phyloP scores from a whole-genome alignment of 441 rosid genomes.

The Populus hybrid region DNA sequence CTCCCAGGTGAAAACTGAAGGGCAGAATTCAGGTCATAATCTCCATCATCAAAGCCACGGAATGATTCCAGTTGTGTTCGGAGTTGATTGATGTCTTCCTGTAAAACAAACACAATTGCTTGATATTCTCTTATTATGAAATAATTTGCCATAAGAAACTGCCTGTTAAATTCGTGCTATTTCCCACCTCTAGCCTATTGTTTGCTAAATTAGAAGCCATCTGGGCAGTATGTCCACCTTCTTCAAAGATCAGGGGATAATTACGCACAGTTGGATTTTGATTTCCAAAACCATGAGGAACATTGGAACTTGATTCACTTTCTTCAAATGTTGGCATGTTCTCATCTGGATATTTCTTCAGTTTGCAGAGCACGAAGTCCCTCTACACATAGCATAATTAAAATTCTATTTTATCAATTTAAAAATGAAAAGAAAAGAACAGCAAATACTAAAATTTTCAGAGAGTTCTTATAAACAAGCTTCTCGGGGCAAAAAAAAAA shows the following conservation, averaged over 20 bases:
- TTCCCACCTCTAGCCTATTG: neutral
- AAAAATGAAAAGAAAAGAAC: too few relatives aligned
- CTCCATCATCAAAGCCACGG: neutral
- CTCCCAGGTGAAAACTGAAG: neutral
- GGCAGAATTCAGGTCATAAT: slow-evolving; percentile 16
- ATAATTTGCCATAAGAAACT: neutral
- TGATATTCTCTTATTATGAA: too few relatives aligned
- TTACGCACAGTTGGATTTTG: neutral
- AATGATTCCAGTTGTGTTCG: slow-evolving; percentile 11
- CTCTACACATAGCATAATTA: slow-evolving; percentile 10
- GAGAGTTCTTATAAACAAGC: too few relatives aligned
- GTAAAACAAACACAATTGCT: neutral
- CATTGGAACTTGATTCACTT: neutral
- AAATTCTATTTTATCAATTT: neutral
- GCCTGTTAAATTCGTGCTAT: neutral
- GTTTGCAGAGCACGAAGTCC: slow-evolving; percentile 23
- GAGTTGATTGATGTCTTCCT: slow-evolving; percentile 13
- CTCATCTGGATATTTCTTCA: slow-evolving; percentile 16
- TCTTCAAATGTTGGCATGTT: neutral
- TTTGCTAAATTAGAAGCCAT: neutral
- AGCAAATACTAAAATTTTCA: too few relatives aligned
- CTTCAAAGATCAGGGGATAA: neutral
- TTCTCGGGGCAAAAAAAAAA: too few relatives aligned
- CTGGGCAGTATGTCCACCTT: neutral
- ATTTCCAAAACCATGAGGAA: neutral